Base-by-base conservation (phyloP, 1,284 basidiomycete species). In the Xerocomus amazonicus region DNA sequence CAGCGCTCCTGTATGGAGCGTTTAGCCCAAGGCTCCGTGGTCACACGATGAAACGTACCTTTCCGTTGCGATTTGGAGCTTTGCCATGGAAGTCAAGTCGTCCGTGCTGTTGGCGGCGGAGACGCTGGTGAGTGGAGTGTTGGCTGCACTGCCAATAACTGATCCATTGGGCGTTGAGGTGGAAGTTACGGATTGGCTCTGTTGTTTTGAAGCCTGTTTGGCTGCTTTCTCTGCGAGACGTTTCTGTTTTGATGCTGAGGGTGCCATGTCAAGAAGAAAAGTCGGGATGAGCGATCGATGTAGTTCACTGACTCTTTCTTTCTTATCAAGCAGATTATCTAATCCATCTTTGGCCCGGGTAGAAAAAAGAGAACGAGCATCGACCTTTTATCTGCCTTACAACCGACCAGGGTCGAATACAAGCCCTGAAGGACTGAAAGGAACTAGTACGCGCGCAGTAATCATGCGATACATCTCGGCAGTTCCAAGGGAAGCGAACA, bases 201-300 rank as follows among this genome's bases (percentile, higher is more conserved):
- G 67, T 56, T 76, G 70, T 54, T 74, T 82, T n/a, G 75, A 70
- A 32, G 83, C 74, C 47, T 70, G 75, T 70, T 92, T 93, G 54
- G 92, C 92, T 38, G 88, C 91, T 72, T 95, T 94, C 70, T 92
- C 90, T 55, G 88, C 90, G 50, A 94, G 80, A 46, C 92, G 82
- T 69, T 93, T 89, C 76, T 89, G 87, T 66, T 90, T 90, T 41
- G 88, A 87, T 37, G 84, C 77, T 49, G 88, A 90, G 44, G 87
- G 86, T 0, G 87, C 64, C 87, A 90, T 88, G 52, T 50, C 70
- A 50, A 53, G 39, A 35, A 16, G n/a, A 12, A 38, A 47, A 40
- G 49, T 26, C 37, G 41, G 52, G 49, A 54, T 43, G 52, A 51
- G 23, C 43, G 43, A 65, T 65, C 63, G 59, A 66, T 67, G 54